These are phyloP conservation scores for Jaminaea rosea DNA, from an alignment of 1,284 basidiomycete genomes.

Conservation along the genomic window DNA sequence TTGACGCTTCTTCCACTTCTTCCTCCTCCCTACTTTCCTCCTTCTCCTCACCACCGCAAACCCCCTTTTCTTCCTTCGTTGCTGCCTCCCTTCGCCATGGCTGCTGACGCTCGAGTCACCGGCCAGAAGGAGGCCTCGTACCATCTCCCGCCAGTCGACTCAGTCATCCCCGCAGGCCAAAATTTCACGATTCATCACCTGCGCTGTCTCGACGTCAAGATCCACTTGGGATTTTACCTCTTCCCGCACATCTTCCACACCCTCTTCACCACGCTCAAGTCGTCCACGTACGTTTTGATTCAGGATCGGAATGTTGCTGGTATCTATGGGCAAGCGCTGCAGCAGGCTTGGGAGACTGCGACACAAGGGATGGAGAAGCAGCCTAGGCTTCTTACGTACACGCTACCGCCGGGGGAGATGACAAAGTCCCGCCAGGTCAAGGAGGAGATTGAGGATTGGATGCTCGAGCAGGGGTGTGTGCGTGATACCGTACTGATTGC, in stretches of 20 bases:
- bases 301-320: conserved; percentile 82
- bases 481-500: conserved; percentile 88
- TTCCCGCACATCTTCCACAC: conserved; percentile 55
- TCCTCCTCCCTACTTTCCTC: too few species aligned
- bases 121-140: conserved; percentile 39
- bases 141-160: conserved; percentile 37
- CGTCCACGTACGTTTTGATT: conserved; percentile 83
- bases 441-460: conserved; percentile 86
- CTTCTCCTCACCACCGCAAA: too few species aligned
- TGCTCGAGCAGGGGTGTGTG: conserved; percentile 78
- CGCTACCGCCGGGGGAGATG: conserved; percentile 81
- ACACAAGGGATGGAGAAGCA: conserved; percentile 17
- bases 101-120: too few species aligned
- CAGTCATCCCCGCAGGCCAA: conserved; percentile 26
- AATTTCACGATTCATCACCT: conserved; percentile 26
- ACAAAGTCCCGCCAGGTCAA: conserved; percentile 87
- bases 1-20: too few species aligned
- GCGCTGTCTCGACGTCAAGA: conserved; percentile 34
- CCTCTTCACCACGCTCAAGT: conserved; percentile 60
- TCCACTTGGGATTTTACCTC: conserved; percentile 45
- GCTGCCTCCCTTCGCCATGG: too few species aligned
- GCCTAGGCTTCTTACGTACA: conserved; percentile 65
- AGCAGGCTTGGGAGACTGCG: conserved; percentile 57
- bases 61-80: too few species aligned
- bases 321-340: conserved; percentile 64